These are phyloP conservation scores for Claviceps arundinis DNA, from an alignment of 2,329 filamentous ascomycete species.

Conservation along the genomic window DNA sequence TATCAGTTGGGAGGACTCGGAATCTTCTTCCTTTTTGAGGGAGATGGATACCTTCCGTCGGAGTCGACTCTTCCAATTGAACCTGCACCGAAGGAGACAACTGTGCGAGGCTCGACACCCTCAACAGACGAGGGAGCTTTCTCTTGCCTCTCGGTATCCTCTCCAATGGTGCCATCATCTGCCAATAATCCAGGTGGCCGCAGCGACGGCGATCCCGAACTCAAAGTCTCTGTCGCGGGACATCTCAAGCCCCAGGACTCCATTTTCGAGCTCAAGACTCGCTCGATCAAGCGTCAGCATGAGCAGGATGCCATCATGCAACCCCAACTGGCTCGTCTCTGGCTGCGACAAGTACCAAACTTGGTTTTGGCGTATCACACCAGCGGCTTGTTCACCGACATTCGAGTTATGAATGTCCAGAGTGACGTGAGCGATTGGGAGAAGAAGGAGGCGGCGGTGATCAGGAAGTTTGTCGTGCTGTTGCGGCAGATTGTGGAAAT, in stretches of 20 bases:
- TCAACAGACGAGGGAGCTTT: not conserved
- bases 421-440: not conserved
- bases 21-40: constrained; percentile 16
- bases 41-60: constrained; percentile 14
- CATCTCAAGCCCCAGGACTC: constrained; percentile 11
- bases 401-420: not conserved
- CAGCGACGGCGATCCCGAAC: constrained; percentile 11
- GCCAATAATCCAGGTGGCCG: not conserved
- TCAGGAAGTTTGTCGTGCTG: not conserved
- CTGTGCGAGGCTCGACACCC: too few relatives aligned
- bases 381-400: not conserved
- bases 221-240: not conserved
- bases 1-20: constrained; percentile 9
- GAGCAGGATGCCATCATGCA: constrained; percentile 16
- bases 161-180: not conserved
- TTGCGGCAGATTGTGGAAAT: not conserved
- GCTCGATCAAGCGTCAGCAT: constrained; percentile 13
- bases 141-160: not conserved
- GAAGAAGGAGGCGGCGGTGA: too few relatives aligned
- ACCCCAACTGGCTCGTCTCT: constrained; percentile 28
- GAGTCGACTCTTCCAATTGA: not conserved
- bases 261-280: constrained; percentile 33
- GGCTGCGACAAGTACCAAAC: constrained; percentile 24
- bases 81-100: not conserved
- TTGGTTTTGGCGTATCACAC: constrained; percentile 29